Base-by-base conservation (phyloP, 352 stramenopile species). In the Peronospora farinosa region DNA sequence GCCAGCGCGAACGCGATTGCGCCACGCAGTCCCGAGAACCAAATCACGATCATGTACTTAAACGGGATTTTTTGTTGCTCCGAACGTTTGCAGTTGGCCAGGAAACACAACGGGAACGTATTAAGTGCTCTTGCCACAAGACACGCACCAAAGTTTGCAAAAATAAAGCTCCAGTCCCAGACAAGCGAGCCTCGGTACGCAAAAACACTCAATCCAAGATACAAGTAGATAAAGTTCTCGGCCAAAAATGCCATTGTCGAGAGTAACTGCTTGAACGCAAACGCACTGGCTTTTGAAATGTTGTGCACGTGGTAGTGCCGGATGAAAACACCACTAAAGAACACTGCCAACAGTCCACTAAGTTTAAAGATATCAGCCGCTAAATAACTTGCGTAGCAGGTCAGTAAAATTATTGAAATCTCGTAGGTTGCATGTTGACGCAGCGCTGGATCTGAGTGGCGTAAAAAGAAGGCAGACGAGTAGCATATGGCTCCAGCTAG, bases 1-100 rank as follows among this genome's bases (percentile, higher is more conserved):
- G 74, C 74, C 28, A 95, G 72, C 17, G 88, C 87, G 53, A 97
- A 98, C 0, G 91, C 89, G 33, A 98, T 95, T 9, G 93, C 89
- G 3, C 93, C 93, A 28, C 93, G 82, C 15, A 97, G 58, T 12
- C 93, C 93, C 0, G 87, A 84, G 53, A 97, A 97, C 86, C 87
- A 97, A 36, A 97, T 90, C 17, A 92, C 81, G 10, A 85, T 27
- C 73, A 88, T 87, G 52, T 87, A 85, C 17, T 32, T 69, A 31
- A 76, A 62, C 0, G 77, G 69, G 44, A 90, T 90, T 31, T 69
- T 65, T 17, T 67, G 46, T 13, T 53, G 28, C 9, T 60, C 43
- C 0, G 55, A 65, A 2, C 78, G 73, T 7, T 57, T 69, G 2
- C 46, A 25, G 40, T 91, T 91, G 16, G 79, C 73, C 7, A 84